Base-by-base conservation (phyloP, 1,284 basidiomycete genomes). In the Stygiomarasmius scandens region DNA sequence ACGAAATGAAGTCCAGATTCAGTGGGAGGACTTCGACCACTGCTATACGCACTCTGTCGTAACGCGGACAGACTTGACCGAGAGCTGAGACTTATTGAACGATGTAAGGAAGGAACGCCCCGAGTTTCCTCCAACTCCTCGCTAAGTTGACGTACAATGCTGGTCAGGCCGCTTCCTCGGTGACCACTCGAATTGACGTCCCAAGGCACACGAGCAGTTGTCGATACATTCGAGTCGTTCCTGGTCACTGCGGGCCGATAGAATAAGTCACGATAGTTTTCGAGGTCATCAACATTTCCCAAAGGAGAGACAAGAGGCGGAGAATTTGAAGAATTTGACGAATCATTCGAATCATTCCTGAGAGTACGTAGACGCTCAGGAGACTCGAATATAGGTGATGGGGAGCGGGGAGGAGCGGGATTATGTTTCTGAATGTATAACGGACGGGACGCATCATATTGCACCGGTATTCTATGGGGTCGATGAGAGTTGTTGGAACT, bases 221-320 rank as follows among this genome's bases (percentile, higher is more conserved):
- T 41, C 12, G 61, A 41, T 11, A 43, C 69, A 55, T 4, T 57
- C 49, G 62, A 55, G 53, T 46, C 24, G 27, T 55, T 68, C 67
- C 69, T 70, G 16, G 66, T 58, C 1, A 58, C 53, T 23, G 52
- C 53, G 11, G 61, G 51, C 46, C 76, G 75, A 65, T 87, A 90
- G 70, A 91, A 91, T 11, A 91, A 73, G 64, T 90, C 85, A 34
- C 81, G 81, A 74, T 87, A 91, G 23, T 81, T 77, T 24, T 88
- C 85, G 4, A 90, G 74, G 61, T 89, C 87, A 56, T 87, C 86
- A 0, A 78, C 74, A 55, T 76, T 79, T 16, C 82, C 81, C 44
- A 89, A 68, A 69, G 71, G 77, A 46, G 74, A 83, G 58, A 66
- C 67, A 61, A 51, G 77, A 52, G 64, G 78, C 56, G 71, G 80